These are phyloP conservation scores for Shiraia bambusicola DNA, from an alignment of 2,329 filamentous ascomycete species.

Conservation along the genomic window DNA sequence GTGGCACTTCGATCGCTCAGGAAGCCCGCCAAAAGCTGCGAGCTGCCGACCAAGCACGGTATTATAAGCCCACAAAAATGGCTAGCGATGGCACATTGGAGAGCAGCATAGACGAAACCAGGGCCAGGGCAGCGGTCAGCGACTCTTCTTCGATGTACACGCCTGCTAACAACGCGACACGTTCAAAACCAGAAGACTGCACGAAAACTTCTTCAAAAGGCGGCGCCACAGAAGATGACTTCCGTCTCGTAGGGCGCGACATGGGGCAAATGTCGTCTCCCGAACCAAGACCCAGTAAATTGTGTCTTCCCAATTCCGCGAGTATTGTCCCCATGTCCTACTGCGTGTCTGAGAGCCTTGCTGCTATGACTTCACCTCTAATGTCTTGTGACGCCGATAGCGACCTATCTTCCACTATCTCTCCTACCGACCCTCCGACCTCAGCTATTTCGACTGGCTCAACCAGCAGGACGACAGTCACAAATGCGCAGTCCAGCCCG, in stretches of 20 bases:
- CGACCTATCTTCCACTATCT: slow-evolving; percentile 14
- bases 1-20: slow-evolving; percentile 19
- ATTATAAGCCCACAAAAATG: slow-evolving; percentile 1
- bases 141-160: too few relatives aligned
- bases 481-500: not conserved
- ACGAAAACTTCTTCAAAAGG: too few relatives aligned
- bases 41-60: slow-evolving; percentile 26
- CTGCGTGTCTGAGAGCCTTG: not conserved
- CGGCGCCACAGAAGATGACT: too few relatives aligned
- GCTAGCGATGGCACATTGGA: slow-evolving; percentile 2
- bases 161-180: too few relatives aligned
- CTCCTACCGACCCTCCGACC: slow-evolving; percentile 15
- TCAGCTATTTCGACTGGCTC: slow-evolving; percentile 15
- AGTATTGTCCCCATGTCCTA: not conserved
- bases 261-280: too few relatives aligned
- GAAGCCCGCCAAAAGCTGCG: slow-evolving; percentile 28
- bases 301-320: not conserved
- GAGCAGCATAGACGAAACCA: not conserved
- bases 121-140: not conserved
- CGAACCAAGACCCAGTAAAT: not conserved
- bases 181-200: too few relatives aligned
- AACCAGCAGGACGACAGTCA: slow-evolving; percentile 5
- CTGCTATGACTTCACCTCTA: slow-evolving; percentile 9
- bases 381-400: slow-evolving; percentile 22
- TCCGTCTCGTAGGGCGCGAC: too few relatives aligned